Evolutionary conservation across 306 rosid genomes (phyloP).

Genomic region (Quercus agrifolia): DNA sequence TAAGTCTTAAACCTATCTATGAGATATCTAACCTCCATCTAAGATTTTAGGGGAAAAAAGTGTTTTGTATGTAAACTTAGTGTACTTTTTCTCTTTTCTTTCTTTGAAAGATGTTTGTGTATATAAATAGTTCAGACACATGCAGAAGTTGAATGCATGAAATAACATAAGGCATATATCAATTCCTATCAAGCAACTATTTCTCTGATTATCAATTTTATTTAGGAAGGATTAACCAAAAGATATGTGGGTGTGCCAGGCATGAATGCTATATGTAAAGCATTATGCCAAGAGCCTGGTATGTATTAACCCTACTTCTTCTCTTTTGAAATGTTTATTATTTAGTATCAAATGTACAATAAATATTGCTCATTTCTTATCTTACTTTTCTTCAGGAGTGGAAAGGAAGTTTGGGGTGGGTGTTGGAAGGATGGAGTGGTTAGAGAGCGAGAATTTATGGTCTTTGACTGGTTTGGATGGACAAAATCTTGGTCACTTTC

Average conservation of each 20-base stretch:
- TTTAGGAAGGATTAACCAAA: constrained; percentile 64
- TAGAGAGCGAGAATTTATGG: constrained; percentile 67
- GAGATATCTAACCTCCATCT: neutral
- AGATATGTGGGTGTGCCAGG: constrained; percentile 92
- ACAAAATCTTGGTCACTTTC: constrained; percentile 70
- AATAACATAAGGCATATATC: neutral
- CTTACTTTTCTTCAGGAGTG: constrained; percentile 46
- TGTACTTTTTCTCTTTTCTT: neutral
- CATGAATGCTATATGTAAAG: constrained; percentile 89
- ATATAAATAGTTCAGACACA: neutral
- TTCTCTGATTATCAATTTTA: constrained; percentile 37
- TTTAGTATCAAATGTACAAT: constrained; percentile 17
- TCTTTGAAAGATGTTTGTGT: neutral
- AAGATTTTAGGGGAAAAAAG: neutral
- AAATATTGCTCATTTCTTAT: constrained; percentile 4
- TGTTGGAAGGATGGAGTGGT: constrained; percentile 74
- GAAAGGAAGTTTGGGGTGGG: constrained; percentile 73
- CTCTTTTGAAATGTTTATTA: constrained; percentile 10
- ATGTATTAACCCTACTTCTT: constrained; percentile 23
- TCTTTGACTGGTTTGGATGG: constrained; percentile 63
- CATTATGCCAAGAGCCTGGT: constrained; percentile 76
- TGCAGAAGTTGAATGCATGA: constrained; percentile 1
- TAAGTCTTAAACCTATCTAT: neutral
- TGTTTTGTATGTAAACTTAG: neutral
- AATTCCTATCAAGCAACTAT: constrained; percentile 4